Evolutionary conservation across 148 eudicot species (phyloP), one percentile per base, ranked within the genome.

Genomic region (Vaccinium myrtillus): DNA sequence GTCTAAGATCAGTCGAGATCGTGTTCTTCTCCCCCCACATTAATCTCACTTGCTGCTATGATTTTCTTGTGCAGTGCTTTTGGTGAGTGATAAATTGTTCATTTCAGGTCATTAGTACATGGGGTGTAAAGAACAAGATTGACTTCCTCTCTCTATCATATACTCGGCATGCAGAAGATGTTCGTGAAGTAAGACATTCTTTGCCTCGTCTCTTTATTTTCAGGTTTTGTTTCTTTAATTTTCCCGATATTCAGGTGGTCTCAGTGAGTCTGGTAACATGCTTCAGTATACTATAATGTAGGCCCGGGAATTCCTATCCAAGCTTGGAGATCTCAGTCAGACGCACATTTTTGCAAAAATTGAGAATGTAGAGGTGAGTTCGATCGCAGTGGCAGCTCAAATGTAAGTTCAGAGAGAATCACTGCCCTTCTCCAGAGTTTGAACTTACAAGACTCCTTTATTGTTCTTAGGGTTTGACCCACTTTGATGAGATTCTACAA

Each of bases 81-180:
- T 27, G 59, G 83, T 75, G 82, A 82, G 43, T 53, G 51, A 56
- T 39, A 7, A 81, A 25, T 36, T 87, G 6, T 76, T 19, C 58
- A 85, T 46, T 80, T 75, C 92, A 96, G 99, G 89, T 85, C 50
- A 96, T 96, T 84, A 93, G 94, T 90, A 76, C 99, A 0, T 96
- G 99, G 99, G 99, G 99, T 54, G 91, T 88, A 61, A 87, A 90
- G 80, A 96, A 96, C 91, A 96, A 96, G 89, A 96, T 96, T 75
- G 99, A 96, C 83, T 96, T 96, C 78, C 92, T 96, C 65, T 95
- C 99, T 48, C 87, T 96, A 46, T 95, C 99, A 6, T 95, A 91
- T 83, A 94, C 99, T 61, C 93, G 99, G 32, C 97, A 95, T 80
- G 99, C 98, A 54, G 95, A 96, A 87, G 99, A 96, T 91, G 98